These are phyloP conservation scores for Dillenia suffruticosa DNA, from an alignment of 164 flowering plant genomes.

Conservation along the genomic window DNA sequence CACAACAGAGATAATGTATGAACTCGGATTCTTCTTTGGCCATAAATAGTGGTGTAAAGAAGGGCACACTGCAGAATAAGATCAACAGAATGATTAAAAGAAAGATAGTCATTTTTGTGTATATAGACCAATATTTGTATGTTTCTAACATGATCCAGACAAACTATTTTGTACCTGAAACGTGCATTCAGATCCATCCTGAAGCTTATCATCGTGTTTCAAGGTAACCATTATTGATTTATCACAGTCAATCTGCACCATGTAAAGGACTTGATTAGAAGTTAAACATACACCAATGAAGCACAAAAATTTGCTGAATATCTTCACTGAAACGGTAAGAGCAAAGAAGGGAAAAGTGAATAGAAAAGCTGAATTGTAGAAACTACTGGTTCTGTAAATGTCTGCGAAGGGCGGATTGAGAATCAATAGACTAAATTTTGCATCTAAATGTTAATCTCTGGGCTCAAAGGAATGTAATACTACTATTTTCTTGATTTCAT, in stretches of 20 bases:
- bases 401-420: no score
- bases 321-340: no score
- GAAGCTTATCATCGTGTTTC: constrained; percentile 86
- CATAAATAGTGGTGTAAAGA: constrained; percentile 91
- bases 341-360: no score
- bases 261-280: not conserved
- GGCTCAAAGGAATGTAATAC: no score
- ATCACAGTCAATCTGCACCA: constrained; percentile 91
- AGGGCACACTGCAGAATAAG: constrained; percentile 78
- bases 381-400: no score
- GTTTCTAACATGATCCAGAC: not conserved
- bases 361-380: no score
- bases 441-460: no score
- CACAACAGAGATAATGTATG: constrained; percentile 82
- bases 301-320: no score
- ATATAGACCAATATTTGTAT: no score
- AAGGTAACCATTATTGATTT: constrained; percentile 81
- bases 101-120: not conserved
- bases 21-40: constrained; percentile 98
- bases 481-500: no score
- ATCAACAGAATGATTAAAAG: constrained; percentile 1
- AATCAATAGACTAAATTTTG: no score
- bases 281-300: no score
- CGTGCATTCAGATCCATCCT: constrained; percentile 80
- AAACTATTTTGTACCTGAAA: constrained; percentile 55